Evolutionary conservation across 2,329 filamentous ascomycete species (phyloP).

Genomic region (Tothia fuscella): DNA sequence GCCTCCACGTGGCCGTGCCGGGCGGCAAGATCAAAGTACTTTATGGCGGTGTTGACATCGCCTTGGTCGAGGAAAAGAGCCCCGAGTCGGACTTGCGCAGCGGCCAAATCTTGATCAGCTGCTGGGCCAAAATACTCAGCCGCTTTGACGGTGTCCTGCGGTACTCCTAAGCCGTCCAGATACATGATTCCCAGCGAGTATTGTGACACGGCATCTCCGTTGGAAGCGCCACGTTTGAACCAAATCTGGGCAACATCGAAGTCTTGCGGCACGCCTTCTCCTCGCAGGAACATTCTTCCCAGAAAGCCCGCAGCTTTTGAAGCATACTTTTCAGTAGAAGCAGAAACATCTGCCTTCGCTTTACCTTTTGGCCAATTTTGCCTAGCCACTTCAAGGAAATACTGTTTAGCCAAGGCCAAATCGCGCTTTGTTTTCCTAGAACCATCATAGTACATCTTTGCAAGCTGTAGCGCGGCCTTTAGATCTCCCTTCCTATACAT

Average conservation of each 20-base stretch:
- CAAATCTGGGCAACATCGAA: constrained; percentile 65
- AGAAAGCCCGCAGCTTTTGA: constrained; percentile 78
- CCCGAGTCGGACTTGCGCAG: constrained; percentile 73
- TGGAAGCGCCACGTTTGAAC: constrained; percentile 67
- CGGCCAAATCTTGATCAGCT: constrained; percentile 68
- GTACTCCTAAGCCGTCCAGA: constrained; percentile 62
- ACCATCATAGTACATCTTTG: constrained; percentile 80
- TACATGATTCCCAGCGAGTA: constrained; percentile 77
- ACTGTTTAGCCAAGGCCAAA: constrained; percentile 60
- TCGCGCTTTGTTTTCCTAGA: constrained; percentile 63
- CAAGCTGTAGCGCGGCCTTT: constrained; percentile 75
- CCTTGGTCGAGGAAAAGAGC: constrained; percentile 80
- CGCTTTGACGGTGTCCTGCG: constrained; percentile 58
- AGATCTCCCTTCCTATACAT: constrained; percentile 84
- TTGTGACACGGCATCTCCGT: constrained; percentile 72
- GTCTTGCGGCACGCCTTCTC: constrained; percentile 71
- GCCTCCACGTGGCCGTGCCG: constrained; percentile 77
- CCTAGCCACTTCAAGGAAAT: constrained; percentile 68
- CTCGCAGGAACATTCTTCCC: constrained; percentile 78
- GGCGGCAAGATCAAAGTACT: constrained; percentile 79
- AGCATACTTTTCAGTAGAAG: constrained; percentile 63
- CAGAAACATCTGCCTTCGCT: constrained; percentile 54
- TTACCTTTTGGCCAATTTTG: constrained; percentile 79
- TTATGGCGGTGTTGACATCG: constrained; percentile 64
- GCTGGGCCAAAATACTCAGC: constrained; percentile 66